Evolutionary conservation across 2,329 filamentous ascomycete species (phyloP).

Genomic region (Fusarium buharicum): DNA sequence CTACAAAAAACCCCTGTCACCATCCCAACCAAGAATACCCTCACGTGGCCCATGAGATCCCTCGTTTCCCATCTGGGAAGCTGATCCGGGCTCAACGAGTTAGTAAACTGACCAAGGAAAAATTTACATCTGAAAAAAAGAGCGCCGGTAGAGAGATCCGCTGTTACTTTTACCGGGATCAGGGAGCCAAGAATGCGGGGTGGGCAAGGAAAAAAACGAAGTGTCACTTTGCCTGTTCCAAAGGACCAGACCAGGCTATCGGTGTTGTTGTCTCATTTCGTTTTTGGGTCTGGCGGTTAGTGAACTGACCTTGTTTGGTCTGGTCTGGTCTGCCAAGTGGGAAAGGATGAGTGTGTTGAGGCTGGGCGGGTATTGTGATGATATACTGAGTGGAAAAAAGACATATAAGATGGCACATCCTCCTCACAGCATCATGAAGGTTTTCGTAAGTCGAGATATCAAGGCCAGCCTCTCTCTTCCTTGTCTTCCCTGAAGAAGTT

Average conservation of each 20-base stretch:
- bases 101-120: conserved; percentile 25
- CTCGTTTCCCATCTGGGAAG: conserved; percentile 41
- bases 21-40: conserved; percentile 12
- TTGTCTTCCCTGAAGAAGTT: conserved; percentile 9
- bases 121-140: background rate
- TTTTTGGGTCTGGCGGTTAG: conserved; percentile 17
- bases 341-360: conserved; percentile 3
- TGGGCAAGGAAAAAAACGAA: background rate
- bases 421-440: conserved; percentile 11
- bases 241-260: background rate
- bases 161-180: conserved; percentile 12
- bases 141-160: background rate
- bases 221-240: no score
- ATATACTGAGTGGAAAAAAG: conserved; percentile 1
- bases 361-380: conserved; percentile 25
- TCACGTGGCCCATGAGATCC: conserved; percentile 37
- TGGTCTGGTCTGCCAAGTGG: conserved; percentile 16
- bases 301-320: background rate
- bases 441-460: conserved; percentile 23
- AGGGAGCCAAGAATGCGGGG: conserved; percentile 33
- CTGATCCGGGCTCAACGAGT: conserved; percentile 33
- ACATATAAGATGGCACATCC: conserved; percentile 23
- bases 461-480: conserved; percentile 8
- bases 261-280: conserved; percentile 8
- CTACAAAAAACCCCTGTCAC: conserved; percentile 16